Conservation (phyloP, 495 filamentous ascomycete species). For the Trichoderma orchidacearum region DNA sequence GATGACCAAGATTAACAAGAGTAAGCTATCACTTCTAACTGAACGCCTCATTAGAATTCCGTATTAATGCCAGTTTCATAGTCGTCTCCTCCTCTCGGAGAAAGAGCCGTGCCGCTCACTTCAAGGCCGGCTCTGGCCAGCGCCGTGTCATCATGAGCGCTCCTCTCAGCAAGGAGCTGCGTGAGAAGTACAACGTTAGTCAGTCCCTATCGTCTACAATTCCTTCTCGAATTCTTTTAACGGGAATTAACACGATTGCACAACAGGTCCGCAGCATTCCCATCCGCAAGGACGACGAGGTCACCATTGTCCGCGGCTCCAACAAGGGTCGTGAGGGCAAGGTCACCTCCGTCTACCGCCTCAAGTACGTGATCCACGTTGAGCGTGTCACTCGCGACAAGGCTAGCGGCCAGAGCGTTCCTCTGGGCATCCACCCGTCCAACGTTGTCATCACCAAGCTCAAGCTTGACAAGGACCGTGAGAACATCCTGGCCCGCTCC, state of each 20-base stretch:
- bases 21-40: not conserved
- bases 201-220: not conserved
- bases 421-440: conserved; percentile 75
- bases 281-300: conserved; percentile 96
- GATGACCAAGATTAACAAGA: conserved; percentile 1
- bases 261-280: conserved; percentile 84
- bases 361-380: conserved; percentile 89
- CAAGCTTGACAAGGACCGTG: conserved; percentile 96
- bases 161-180: conserved; percentile 85
- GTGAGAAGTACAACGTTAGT: conserved; percentile 83
- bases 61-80: not conserved
- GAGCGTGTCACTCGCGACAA: conserved; percentile 91
- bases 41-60: not conserved
- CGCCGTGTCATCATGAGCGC: conserved; percentile 92
- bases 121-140: conserved; percentile 77
- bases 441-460: conserved; percentile 96
- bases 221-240: conserved; percentile 12
- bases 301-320: conserved; percentile 70
- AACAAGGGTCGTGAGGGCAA: conserved; percentile 96
- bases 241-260: not conserved
- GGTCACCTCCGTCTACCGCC: conserved; percentile 90
- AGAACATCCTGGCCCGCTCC: conserved; percentile 80
- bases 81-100: conserved; percentile 55
- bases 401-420: conserved; percentile 80
- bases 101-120: conserved; percentile 97